Conservation (phyloP, 2,329 filamentous ascomycete species). For the Penicillium rolfsii region DNA sequence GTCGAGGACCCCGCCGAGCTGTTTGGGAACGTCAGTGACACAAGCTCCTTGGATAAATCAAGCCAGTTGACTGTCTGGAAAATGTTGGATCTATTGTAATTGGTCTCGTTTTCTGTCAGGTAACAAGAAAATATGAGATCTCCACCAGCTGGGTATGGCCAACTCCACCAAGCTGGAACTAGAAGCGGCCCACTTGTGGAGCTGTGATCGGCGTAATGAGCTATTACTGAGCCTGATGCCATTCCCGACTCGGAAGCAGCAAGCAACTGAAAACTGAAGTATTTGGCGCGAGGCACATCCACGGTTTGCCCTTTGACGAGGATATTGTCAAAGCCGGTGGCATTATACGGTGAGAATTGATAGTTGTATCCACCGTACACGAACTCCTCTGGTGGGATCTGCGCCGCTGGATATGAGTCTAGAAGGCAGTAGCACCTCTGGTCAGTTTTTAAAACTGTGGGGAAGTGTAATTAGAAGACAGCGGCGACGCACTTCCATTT, state of each 20-base stretch:
- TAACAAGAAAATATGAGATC: constrained; percentile 47
- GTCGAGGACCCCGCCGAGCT: constrained; percentile 39
- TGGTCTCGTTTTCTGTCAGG: constrained; percentile 39
- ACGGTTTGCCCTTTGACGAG: constrained; percentile 43
- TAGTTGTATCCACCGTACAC: constrained; percentile 44
- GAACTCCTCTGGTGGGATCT: constrained; percentile 40
- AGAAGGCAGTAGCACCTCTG: not conserved
- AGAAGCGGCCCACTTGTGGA: constrained; percentile 38
- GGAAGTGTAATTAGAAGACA: not conserved
- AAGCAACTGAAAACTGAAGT: constrained; percentile 46
- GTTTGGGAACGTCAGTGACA: constrained; percentile 42
- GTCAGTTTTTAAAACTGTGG: not conserved
- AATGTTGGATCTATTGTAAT: constrained; percentile 47
- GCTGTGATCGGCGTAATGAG: constrained; percentile 44
- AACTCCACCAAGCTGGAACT: constrained; percentile 45
- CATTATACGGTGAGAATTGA: constrained; percentile 42
- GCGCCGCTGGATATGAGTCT: constrained; percentile 44
- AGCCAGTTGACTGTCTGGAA: constrained; percentile 47
- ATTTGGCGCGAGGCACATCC: constrained; percentile 35
- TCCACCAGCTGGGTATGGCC: constrained; percentile 48
- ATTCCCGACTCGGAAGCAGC: constrained; percentile 46
- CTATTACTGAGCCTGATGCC: constrained; percentile 43
- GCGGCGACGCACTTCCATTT: constrained; percentile 27
- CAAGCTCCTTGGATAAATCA: constrained; percentile 44
- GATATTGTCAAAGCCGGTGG: constrained; percentile 44